Percentiles rank a stretch among this genome's conserved stretches.
Conservation (phyloP, 257 asterid genomes). For the Rauvolfia tetraphylla region DNA sequence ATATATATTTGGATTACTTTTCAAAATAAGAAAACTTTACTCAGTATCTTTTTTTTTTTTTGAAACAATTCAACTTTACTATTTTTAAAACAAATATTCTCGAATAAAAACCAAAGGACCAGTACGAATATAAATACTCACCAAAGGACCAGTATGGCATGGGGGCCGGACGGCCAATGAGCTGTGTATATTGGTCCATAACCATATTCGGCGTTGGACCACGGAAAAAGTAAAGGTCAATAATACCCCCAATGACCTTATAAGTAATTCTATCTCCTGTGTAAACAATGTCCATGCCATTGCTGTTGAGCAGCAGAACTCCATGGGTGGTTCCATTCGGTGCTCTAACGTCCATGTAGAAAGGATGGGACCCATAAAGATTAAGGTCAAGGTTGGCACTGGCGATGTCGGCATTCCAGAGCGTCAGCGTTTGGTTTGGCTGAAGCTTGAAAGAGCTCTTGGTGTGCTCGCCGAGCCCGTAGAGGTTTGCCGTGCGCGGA, state of each 20-base stretch:
- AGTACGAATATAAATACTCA: conserved; percentile 23
- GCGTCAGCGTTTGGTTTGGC: conserved; percentile 62
- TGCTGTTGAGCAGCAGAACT: conserved; percentile 69
- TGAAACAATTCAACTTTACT: too few species aligned
- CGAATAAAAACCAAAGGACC: background rate
- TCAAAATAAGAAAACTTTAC: too few species aligned
- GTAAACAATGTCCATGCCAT: conserved; percentile 80
- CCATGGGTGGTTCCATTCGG: conserved; percentile 71
- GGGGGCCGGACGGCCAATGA: conserved; percentile 85
- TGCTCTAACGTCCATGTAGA: conserved; percentile 74
- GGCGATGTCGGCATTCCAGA: conserved; percentile 73
- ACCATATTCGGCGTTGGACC: conserved; percentile 80
- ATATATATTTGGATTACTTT: too few species aligned
- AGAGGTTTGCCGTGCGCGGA: conserved; percentile 42
- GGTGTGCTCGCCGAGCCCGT: conserved; percentile 90
- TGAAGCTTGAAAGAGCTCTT: conserved; percentile 52
- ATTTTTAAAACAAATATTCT: background rate
- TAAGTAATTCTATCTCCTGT: conserved; percentile 69
- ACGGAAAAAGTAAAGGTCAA: conserved; percentile 69
- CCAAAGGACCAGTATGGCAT: conserved; percentile 98
- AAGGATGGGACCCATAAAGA: conserved; percentile 86
- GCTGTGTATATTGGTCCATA: conserved; percentile 73
- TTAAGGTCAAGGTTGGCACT: conserved; percentile 59
- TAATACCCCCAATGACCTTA: conserved; percentile 72
- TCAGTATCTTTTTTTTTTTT: too few species aligned